These are phyloP conservation scores for Cyclocybe aegerita DNA, from an alignment of 768 basidiomycete genomes.

Conservation along the genomic window DNA sequence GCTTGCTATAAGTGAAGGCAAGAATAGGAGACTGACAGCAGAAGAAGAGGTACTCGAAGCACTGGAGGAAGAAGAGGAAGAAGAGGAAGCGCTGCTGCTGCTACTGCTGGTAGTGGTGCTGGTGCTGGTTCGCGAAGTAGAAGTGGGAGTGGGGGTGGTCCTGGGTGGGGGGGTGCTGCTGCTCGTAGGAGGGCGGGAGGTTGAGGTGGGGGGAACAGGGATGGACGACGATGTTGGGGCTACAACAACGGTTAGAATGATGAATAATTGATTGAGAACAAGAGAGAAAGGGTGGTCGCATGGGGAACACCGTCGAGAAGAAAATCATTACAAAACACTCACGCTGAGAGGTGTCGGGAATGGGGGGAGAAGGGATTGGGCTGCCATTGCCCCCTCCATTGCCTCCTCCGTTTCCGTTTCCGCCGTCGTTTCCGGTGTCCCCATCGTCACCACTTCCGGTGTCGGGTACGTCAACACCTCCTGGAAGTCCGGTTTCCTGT, in stretches of 20 bases:
- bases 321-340: neutral
- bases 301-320: neutral
- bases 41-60: constrained; percentile 8
- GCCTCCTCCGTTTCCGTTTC: neutral
- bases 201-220: neutral
- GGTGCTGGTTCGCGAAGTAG: constrained; percentile 6
- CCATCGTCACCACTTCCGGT: neutral
- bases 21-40: constrained; percentile 2
- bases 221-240: neutral
- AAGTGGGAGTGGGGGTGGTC: constrained; percentile 1
- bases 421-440: neutral
- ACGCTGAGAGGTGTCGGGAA: neutral
- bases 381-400: neutral
- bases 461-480: neutral
- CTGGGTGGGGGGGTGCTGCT: neutral
- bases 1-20: constrained; percentile 5
- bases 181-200: neutral
- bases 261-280: neutral
- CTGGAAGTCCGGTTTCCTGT: constrained; percentile 6
- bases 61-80: constrained; percentile 13
- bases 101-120: constrained; percentile 13
- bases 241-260: neutral
- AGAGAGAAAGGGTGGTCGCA: neutral
- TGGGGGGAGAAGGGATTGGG: neutral
- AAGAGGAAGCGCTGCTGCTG: constrained; percentile 9